Evolutionary conservation across 1,284 basidiomycete genomes (phyloP), one percentile per base, ranked within the genome.

Genomic region (Marasmius tenuissimus): DNA sequence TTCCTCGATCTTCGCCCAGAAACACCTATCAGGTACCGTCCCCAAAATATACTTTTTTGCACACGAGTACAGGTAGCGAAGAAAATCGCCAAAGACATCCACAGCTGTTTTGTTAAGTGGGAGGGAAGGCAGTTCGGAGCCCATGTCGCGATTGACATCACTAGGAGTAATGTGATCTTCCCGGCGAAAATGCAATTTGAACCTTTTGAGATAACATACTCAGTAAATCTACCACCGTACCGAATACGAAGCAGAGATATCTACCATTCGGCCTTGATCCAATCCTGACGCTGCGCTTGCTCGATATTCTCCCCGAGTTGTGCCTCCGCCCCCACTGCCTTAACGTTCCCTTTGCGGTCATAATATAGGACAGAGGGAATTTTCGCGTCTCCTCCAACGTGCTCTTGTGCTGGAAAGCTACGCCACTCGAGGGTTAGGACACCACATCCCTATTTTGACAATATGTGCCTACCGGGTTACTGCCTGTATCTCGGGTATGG

Each of bases 341-440:
- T 68, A 27, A 78, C 69, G 0, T 57, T 61, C 0, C 80, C 80
- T 8, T 70, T 64, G 22, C 66, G 62, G 51, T 75, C 73, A 62
- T 82, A 82, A 64, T 75, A 82, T 0, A 82, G 50, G 42, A 82
- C 69, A 16, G 81, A 76, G 7, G 80, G 81, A 48, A 82, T 78
- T 65, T 82, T 83, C 49, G 69, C 71, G 61, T 79, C 74, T 1
- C 76, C 75, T 11, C 75, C 76, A 7, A 72, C 70, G 58, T 75
- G 72, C 39, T 78, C 78, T 61, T 81, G 81, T 0, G 73, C 73
- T 5, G 61, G 57, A 16, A 42, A 65, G 37, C 59, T 61, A 34
- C 10, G 27, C 27, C 27, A 27, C 27, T 2, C 27, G 27, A 27
- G 27, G 27, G 27, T 27, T 4, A 27, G 27, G 2, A 27, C 27